These are phyloP conservation scores for Apiospora pterosperma DNA, from an alignment of 2,329 filamentous ascomycete species.

Conservation along the genomic window DNA sequence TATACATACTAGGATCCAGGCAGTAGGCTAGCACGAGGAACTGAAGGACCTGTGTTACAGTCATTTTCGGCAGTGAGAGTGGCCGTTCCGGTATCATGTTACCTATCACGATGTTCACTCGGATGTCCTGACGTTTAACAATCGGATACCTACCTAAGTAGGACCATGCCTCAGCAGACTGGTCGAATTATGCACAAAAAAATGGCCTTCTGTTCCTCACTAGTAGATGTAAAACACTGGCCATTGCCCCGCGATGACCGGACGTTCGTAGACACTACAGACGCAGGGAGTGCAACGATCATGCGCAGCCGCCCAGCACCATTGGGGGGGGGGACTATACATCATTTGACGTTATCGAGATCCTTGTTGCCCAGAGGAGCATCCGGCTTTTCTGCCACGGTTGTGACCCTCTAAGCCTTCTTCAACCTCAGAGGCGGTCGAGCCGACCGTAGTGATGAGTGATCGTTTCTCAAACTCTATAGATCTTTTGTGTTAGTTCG, in stretches of 20 bases:
- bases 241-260: not conserved
- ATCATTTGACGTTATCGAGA: not conserved
- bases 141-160: too few species aligned
- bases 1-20: not conserved
- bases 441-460: not conserved
- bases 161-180: not conserved
- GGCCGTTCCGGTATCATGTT: not conserved
- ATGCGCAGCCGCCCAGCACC: not conserved
- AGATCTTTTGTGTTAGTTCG: not conserved
- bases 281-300: not conserved
- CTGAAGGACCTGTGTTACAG: not conserved
- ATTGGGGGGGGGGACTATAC: not conserved
- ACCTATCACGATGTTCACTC: not conserved
- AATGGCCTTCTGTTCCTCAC: not conserved
- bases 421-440: not conserved
- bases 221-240: not conserved
- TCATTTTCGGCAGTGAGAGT: not conserved
- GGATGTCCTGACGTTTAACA: not conserved
- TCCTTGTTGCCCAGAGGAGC: not conserved
- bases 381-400: not conserved
- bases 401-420: not conserved
- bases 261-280: not conserved
- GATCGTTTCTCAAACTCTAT: not conserved
- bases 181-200: not conserved
- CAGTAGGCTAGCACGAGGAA: too few species aligned